phyloP scores from a whole-genome alignment of 768 basidiomycete genomes.

The Xerocomellus dryophilus region DNA sequence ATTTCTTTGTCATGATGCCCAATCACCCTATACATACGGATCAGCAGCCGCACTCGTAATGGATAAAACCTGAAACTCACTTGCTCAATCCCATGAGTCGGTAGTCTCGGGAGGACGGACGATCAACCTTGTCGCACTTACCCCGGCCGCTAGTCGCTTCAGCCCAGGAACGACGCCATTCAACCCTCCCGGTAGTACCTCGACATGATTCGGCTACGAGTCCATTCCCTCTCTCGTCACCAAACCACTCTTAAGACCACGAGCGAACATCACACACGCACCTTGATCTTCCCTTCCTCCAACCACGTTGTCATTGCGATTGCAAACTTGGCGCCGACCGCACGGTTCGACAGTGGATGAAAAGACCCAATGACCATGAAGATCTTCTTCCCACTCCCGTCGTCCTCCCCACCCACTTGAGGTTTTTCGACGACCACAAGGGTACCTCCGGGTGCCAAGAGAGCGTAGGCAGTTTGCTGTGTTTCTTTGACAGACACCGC shows the following conservation, averaged over 20 bases:
- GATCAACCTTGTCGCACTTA: slow-evolving; percentile 41
- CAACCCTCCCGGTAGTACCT: slow-evolving; percentile 39
- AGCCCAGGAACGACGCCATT: slow-evolving; percentile 33
- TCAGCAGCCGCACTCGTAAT: background rate
- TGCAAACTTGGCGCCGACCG: slow-evolving; percentile 10
- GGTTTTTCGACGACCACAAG: slow-evolving; percentile 12
- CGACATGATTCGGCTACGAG: slow-evolving; percentile 35
- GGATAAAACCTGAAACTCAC: background rate
- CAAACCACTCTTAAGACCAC: background rate
- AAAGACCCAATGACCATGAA: slow-evolving; percentile 5
- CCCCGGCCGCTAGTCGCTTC: slow-evolving; percentile 27
- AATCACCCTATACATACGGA: no score
- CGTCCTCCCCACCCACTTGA: background rate
- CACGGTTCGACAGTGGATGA: background rate
- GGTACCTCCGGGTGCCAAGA: slow-evolving; percentile 31
- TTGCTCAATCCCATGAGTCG: background rate
- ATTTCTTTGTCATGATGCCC: no score
- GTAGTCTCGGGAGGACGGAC: slow-evolving; percentile 15
- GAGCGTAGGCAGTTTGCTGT: slow-evolving; percentile 28
- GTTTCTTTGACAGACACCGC: slow-evolving; percentile 32
- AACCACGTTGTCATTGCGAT: slow-evolving; percentile 11
- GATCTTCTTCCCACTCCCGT: background rate
- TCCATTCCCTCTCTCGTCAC: background rate
- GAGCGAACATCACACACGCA: background rate
- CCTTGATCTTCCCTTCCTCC: slow-evolving; percentile 17